phyloP scores from a whole-genome alignment of 257 asterid species.

The Ligustrum vulgare region DNA sequence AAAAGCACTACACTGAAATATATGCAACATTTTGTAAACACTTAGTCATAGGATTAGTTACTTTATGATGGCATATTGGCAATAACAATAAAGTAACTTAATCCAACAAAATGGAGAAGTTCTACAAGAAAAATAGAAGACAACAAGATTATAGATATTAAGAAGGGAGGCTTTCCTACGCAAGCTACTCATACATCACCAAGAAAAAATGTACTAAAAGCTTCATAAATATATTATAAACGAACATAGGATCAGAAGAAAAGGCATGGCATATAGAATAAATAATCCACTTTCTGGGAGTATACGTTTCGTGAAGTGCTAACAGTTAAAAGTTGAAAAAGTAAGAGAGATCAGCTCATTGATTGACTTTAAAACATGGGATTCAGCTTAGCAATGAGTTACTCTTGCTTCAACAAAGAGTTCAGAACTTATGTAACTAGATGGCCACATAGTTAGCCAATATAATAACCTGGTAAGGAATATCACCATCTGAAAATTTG shows the following conservation, averaged over 20 bases:
- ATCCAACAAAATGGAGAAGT: conserved; percentile 6
- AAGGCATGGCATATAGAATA: not conserved
- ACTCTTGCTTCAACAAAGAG: not conserved
- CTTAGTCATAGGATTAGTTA: not conserved
- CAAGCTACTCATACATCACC: not conserved
- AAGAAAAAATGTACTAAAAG: not conserved
- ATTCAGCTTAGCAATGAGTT: too few relatives aligned
- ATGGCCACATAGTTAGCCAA: not conserved
- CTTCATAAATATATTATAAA: not conserved
- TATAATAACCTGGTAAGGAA: not conserved
- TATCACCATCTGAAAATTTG: conserved; percentile 8
- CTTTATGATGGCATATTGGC: not conserved
- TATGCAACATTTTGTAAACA: not conserved
- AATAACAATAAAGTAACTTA: not conserved
- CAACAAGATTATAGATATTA: not conserved
- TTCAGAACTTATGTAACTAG: not conserved
- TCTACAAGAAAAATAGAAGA: not conserved
- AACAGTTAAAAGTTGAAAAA: not conserved
- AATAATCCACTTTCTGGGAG: not conserved
- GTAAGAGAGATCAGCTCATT: not conserved
- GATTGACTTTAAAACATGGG: too few relatives aligned
- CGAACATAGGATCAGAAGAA: not conserved
- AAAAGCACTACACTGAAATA: not conserved
- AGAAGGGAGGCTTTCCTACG: not conserved
- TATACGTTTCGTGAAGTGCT: not conserved